Percentiles rank a stretch among this genome's conserved stretches.
Evolutionary conservation across 2,329 filamentous ascomycete genomes (phyloP).

Genomic region (Teratosphaeria viscida): DNA sequence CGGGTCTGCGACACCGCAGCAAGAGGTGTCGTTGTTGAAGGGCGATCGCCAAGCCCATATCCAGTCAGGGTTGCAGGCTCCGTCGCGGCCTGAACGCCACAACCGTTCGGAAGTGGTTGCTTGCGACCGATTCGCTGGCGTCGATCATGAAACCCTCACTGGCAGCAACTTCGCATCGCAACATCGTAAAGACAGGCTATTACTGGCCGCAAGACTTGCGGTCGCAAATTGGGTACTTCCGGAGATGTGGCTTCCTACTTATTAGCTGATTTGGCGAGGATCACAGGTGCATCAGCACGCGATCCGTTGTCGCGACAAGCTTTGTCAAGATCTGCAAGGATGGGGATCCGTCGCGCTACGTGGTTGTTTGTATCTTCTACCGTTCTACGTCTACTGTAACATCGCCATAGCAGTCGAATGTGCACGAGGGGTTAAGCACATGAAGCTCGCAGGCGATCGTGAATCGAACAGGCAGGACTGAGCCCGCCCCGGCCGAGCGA

Average conservation of each 20-base stretch:
- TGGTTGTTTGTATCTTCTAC: neutral
- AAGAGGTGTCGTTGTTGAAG: neutral
- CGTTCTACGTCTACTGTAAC: neutral
- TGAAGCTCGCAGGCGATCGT: too few relatives aligned
- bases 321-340: neutral
- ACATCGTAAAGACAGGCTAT: neutral
- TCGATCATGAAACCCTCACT: neutral
- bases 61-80: neutral
- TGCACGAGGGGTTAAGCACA: neutral
- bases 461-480: neutral
- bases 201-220: neutral
- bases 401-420: neutral
- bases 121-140: neutral
- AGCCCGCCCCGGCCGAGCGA: neutral
- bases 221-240: neutral
- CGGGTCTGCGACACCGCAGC: conserved; percentile 1
- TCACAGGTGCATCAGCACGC: neutral
- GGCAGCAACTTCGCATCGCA: neutral
- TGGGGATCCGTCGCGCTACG: neutral
- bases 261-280: neutral
- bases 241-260: neutral
- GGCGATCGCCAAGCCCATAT: neutral
- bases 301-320: neutral
- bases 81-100: neutral
- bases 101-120: neutral